Evolutionary conservation across 192 early-diverging fungal species (phyloP).

Genomic region (Ambispora gerdemannii): DNA sequence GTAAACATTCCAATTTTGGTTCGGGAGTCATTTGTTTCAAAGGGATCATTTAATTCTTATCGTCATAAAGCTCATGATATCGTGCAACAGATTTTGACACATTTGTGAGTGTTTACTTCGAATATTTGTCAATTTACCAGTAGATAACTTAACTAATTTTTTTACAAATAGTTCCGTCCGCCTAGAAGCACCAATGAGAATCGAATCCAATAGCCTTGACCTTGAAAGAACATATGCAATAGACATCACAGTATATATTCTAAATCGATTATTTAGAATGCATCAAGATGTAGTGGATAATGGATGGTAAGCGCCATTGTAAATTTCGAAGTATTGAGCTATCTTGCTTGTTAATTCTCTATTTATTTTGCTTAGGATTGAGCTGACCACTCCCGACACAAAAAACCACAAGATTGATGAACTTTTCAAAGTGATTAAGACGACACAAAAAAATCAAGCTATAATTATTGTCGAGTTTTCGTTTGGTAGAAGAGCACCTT

Average conservation of each 20-base stretch:
- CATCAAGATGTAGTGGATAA: slow-evolving; percentile 20
- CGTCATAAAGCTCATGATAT: slow-evolving; percentile 21
- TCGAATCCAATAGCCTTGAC: slow-evolving; percentile 7
- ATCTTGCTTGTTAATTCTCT: slow-evolving; percentile 14
- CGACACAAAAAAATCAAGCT: slow-evolving; percentile 4
- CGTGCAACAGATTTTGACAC: slow-evolving; percentile 8
- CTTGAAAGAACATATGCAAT: slow-evolving; percentile 11
- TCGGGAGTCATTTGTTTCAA: slow-evolving; percentile 5
- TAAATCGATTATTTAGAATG: slow-evolving; percentile 23
- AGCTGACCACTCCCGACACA: not conserved
- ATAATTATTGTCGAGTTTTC: slow-evolving; percentile 19
- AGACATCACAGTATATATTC: slow-evolving; percentile 19
- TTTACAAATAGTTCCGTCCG: slow-evolving; percentile 7
- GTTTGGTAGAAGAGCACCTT: not conserved
- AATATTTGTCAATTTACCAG: not conserved
- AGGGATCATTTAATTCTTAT: slow-evolving; percentile 1
- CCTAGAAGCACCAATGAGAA: slow-evolving; percentile 9
- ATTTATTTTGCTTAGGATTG: slow-evolving; percentile 24
- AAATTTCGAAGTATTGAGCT: slow-evolving; percentile 7
- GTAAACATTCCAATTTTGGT: not conserved
- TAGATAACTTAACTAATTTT: slow-evolving; percentile 6
- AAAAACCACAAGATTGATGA: slow-evolving; percentile 26
- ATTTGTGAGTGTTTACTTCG: slow-evolving; percentile 27
- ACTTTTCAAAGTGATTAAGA: slow-evolving; percentile 16
- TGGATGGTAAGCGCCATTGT: slow-evolving; percentile 17